phyloP scores from a whole-genome alignment of 2,329 filamentous ascomycete genomes.

The Leptographium radiaticola region DNA sequence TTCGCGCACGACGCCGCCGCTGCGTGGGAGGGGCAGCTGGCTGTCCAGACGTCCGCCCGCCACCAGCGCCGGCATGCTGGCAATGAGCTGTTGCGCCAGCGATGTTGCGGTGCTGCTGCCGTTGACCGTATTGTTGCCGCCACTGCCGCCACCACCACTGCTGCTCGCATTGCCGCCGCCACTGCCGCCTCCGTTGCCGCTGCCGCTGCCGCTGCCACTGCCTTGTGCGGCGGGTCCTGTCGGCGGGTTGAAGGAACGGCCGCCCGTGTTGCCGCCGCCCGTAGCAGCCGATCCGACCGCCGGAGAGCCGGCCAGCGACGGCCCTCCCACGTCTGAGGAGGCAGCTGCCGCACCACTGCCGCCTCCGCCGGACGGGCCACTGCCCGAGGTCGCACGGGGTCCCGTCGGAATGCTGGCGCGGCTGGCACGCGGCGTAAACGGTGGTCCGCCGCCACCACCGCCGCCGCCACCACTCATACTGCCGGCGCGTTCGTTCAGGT shows the following conservation, averaged over 20 bases:
- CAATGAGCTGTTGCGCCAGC: conserved; percentile 38
- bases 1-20: conserved; percentile 37
- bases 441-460: not conserved
- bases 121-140: no score
- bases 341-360: not conserved
- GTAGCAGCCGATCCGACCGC: not conserved
- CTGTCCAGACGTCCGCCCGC: conserved; percentile 43
- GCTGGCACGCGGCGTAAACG: not conserved
- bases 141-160: not conserved
- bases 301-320: conserved; percentile 22
- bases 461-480: not conserved
- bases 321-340: conserved; percentile 7
- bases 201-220: not conserved
- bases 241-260: conserved; percentile 40
- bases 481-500: not conserved
- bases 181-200: not conserved
- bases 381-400: conserved; percentile 20
- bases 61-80: conserved; percentile 34
- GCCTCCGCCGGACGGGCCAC: not conserved
- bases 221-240: conserved; percentile 34
- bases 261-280: not conserved
- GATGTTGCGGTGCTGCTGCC: conserved; percentile 13
- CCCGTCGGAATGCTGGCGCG: conserved; percentile 29
- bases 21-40: conserved; percentile 29
- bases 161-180: not conserved